Evolutionary conservation across 768 basidiomycete genomes (phyloP).

Genomic region (Tylopilus rubrobrunneus): DNA sequence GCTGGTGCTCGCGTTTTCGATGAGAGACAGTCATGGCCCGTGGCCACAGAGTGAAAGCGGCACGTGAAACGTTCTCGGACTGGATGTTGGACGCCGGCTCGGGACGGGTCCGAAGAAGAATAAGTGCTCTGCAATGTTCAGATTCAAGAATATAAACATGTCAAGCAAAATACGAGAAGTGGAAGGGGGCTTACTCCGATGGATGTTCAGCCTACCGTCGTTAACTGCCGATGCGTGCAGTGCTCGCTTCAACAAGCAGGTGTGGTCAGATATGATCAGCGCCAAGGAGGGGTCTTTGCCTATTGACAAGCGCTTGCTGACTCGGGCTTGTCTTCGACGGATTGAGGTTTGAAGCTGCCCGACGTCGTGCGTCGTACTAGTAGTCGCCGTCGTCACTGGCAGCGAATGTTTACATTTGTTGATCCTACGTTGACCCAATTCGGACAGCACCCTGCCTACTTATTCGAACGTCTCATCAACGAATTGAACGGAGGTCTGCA

Average conservation of each 20-base stretch:
- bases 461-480: no score
- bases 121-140: neutral
- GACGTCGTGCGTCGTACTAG: neutral
- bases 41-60: neutral
- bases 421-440: neutral
- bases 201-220: neutral
- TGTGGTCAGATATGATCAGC: neutral
- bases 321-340: neutral
- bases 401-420: constrained; percentile 14
- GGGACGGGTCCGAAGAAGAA: neutral
- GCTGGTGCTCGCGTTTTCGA: constrained; percentile 58
- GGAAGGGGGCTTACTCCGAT: neutral
- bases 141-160: neutral
- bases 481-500: no score
- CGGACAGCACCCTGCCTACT: neutral
- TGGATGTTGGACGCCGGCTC: neutral
- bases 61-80: neutral
- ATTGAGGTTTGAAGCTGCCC: neutral
- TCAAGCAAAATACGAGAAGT: neutral
- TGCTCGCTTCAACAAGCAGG: neutral
- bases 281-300: neutral
- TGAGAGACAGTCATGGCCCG: constrained; percentile 59
- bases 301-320: neutral
- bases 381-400: constrained; percentile 12
- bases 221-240: neutral